Base-by-base conservation (phyloP, 2,329 filamentous ascomycete species). In the Xylariaceae sp. region DNA sequence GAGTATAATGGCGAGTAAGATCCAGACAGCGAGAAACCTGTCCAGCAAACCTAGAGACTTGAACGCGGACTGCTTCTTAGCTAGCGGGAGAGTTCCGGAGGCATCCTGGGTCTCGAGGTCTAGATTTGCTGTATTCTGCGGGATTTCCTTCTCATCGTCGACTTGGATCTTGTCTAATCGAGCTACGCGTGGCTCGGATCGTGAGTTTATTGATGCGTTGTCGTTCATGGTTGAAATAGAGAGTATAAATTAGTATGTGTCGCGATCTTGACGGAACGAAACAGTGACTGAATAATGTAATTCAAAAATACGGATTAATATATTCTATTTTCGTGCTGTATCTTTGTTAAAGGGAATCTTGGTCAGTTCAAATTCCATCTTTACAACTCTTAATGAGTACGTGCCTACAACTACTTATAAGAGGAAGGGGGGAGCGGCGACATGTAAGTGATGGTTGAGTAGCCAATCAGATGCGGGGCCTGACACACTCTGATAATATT, bases 1-100 rank as follows among this genome's bases (percentile, higher is more conserved):
- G 6, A 92, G 74, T 1, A 82, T 79, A 87, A 95, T 95, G 41
- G 90, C 89, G 0, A 94, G 80, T 23, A 94, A 78, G 57, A 94
- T 93, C 90, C 90, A 90, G 23, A 89, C 33, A 2, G 84, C 86
- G 0, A 90, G 80, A 64, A 85, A 85, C 2, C 85, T 81, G 66
- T 90, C 86, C 0, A 90, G 78, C 62, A 81, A 77, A 4, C 82
- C 82, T 0, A 89, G 79, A 1, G 80, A 74, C 39, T 82, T 82
- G 71, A 85, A 83, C 0, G 77, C 74, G 0, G 81, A 82, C 14
- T 55, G 56, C 26, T 71, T 68, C 23, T 36, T 19, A 31, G 33
- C 24, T 23, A 26, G 14, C 23, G 43, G 28, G 24, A 34, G n/a
- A n/a, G 31, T 31, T 28, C 23, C 28, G 4, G 37, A 16, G 16